These are phyloP conservation scores for Alternaria brassicicola DNA, from an alignment of 2,329 filamentous ascomycete species.

Conservation along the genomic window DNA sequence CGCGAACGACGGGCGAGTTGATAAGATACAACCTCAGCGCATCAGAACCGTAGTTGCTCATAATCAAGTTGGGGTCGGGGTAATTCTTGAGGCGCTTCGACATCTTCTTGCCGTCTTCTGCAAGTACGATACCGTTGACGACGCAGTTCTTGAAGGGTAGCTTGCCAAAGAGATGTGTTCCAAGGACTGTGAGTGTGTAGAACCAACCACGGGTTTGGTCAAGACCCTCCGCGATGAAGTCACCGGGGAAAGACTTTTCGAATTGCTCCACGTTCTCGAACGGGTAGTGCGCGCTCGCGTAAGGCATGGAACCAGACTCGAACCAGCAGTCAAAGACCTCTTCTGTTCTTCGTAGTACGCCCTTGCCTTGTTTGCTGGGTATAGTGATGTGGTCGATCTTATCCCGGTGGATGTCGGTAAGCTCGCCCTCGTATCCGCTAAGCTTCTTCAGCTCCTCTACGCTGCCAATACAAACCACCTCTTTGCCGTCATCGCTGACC, in stretches of 20 bases:
- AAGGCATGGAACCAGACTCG: slow-evolving; percentile 95
- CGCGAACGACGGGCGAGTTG: slow-evolving; percentile 92
- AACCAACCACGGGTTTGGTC: slow-evolving; percentile 98
- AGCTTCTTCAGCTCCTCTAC: slow-evolving; percentile 82
- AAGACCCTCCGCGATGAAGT: slow-evolving; percentile 92
- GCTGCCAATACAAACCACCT: slow-evolving; percentile 85
- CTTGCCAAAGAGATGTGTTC: slow-evolving; percentile 82
- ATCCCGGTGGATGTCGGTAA: slow-evolving; percentile 88
- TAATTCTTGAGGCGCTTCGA: slow-evolving; percentile 97
- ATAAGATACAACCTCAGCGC: slow-evolving; percentile 94
- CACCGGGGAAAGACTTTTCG: slow-evolving; percentile 80
- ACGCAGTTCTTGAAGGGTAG: slow-evolving; percentile 94
- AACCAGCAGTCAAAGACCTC: slow-evolving; percentile 99
- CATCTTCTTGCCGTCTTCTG: slow-evolving; percentile 98
- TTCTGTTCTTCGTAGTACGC: slow-evolving; percentile 76
- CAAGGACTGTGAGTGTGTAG: slow-evolving; percentile 87
- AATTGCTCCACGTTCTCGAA: slow-evolving; percentile 88
- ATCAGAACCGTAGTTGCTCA: slow-evolving; percentile 88
- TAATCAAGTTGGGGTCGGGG: slow-evolving; percentile 82
- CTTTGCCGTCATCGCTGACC: slow-evolving; percentile 87
- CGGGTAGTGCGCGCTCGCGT: slow-evolving; percentile 87
- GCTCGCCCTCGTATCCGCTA: slow-evolving; percentile 82
- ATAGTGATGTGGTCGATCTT: slow-evolving; percentile 95
- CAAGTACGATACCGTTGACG: slow-evolving; percentile 93
- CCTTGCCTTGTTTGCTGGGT: slow-evolving; percentile 85